Conservation (phyloP, 148 eudicot genomes). For the Rhododendron vialii region DNA sequence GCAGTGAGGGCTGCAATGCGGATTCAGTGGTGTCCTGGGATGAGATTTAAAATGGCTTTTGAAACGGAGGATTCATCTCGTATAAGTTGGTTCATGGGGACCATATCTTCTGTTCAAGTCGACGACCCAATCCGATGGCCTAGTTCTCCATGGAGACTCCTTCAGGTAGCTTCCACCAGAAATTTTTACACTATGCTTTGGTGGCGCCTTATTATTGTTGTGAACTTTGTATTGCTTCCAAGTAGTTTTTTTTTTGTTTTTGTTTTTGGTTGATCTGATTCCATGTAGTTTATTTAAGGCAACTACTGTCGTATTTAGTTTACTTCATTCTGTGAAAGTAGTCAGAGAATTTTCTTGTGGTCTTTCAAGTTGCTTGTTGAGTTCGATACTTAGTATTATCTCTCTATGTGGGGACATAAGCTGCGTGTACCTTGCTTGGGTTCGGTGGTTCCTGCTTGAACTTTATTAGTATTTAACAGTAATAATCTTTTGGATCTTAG, state of each 20-base stretch:
- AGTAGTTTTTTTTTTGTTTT: no score
- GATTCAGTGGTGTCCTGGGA: conserved; percentile 77
- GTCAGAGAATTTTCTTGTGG: not conserved
- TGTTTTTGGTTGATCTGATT: no score
- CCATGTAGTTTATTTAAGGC: not conserved
- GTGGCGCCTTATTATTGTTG: not conserved
- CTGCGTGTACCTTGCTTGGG: not conserved
- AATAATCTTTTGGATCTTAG: not conserved
- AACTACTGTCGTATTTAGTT: not conserved
- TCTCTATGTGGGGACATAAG: not conserved
- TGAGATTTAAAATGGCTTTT: conserved; percentile 98
- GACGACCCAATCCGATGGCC: not conserved
- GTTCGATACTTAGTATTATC: not conserved
- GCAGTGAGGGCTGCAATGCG: conserved; percentile 65
- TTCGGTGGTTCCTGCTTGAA: not conserved
- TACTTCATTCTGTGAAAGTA: not conserved
- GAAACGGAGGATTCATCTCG: conserved; percentile 98
- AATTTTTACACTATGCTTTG: not conserved
- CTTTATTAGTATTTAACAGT: not conserved
- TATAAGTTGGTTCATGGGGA: conserved; percentile 99
- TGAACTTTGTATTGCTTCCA: not conserved
- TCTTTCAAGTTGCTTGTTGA: not conserved
- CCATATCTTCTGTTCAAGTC: conserved; percentile 25
- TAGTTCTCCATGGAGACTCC: not conserved
- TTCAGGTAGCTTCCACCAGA: not conserved